Evolutionary conservation across 768 basidiomycete genomes (phyloP), one percentile per base, ranked within the genome.

Genomic region (Chiua virens): DNA sequence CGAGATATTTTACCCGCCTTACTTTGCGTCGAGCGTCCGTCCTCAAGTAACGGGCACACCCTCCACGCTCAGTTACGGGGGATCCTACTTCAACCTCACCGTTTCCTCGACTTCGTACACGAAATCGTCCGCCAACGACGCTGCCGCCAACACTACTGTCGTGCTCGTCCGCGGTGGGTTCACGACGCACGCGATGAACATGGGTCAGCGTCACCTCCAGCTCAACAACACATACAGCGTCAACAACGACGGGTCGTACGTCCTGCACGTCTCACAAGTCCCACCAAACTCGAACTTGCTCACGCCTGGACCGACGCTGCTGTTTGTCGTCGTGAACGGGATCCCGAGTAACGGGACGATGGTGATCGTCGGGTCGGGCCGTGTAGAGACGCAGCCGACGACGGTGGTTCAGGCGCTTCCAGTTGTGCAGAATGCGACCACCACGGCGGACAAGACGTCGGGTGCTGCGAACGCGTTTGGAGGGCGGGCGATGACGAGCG

Each of bases 1-100:
- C 2, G 93, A 96, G 66, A 79, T 86, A 36, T 99, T 94, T 76
- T 98, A 94, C 73, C 96, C 96, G 0, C 77, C 83, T 11, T 99
- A 96, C 73, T 98, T 87, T 74, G 75, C 79, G 36, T 79, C 86
- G 11, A 62, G 70, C 40, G 74, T 75, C 0, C 86, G 93, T 11
- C 96, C 96, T 2, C 70, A 70, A 1, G 88, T 87, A 14, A 65
- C 73, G 14, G 86, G 87, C 7, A 66, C 92, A 0, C 95, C 95
- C 0, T 70, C 68, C n/a, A 87, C 73, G 1, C 74, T 99, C 45
- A 71, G 80, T 0, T 99, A 99, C 61, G 96, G 96, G 35, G 96
- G 96, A 2, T 53, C 73, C 23, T 73, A 78, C 17, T 97, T 97
- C 67, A 81, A 95, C 68, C 72, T 98, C 55, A 79, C 77, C 2